A percentile compares a stretch with the other conserved stretches of the same genome.
These are phyloP conservation scores for Saccharomyces hybrid DNA, from an alignment of 1,139 yeast species.

Conservation along the genomic window DNA sequence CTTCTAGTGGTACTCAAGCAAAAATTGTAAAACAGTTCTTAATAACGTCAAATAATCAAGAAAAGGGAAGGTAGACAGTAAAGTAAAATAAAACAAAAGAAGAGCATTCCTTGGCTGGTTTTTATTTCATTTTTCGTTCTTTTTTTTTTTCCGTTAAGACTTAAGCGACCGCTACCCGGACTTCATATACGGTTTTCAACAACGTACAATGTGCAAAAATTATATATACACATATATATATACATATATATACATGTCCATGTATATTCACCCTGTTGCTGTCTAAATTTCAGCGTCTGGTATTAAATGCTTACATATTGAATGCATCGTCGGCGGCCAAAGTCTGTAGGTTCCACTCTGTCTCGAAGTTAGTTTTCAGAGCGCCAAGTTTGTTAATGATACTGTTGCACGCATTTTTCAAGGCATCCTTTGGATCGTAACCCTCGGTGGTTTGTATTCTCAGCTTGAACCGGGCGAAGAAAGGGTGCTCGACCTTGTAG, in stretches of 20 bases:
- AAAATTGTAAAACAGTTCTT: background rate
- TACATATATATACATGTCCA: background rate
- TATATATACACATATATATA: background rate
- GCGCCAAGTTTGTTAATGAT: conserved; percentile 72
- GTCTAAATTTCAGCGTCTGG: background rate
- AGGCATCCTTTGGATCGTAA: conserved; percentile 83
- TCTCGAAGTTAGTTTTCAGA: conserved; percentile 68
- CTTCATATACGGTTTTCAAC: background rate
- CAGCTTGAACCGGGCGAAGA: conserved; percentile 88
- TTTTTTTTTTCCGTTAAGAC: background rate
- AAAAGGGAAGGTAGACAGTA: background rate
- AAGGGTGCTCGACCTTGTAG: conserved; percentile 94
- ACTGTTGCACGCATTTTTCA: conserved; percentile 79
- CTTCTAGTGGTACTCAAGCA: background rate
- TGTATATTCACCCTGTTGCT: background rate
- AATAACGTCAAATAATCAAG: background rate
- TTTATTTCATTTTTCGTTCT: background rate
- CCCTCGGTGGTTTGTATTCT: conserved; percentile 95
- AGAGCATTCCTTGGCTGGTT: background rate
- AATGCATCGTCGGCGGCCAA: conserved; percentile 48
- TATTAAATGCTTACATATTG: background rate
- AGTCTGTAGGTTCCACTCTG: conserved; percentile 89
- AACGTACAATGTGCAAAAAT: background rate
- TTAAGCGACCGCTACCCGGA: background rate
- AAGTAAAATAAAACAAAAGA: background rate